Evolutionary conservation across 805 yeast species (phyloP).

Genomic region (Yamadazyma sp.): DNA sequence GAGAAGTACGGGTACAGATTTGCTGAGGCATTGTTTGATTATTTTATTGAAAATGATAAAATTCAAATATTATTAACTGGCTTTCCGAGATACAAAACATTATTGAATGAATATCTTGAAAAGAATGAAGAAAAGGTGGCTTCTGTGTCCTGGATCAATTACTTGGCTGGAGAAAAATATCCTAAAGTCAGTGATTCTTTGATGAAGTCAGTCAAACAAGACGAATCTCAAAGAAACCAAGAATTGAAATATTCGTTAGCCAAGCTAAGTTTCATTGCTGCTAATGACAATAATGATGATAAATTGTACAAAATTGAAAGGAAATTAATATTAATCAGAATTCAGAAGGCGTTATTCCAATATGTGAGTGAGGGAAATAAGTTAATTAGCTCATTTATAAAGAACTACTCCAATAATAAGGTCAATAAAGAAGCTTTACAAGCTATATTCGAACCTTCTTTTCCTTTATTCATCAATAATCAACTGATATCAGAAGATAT

Average conservation of each 20-base stretch:
- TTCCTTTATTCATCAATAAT: constrained; percentile 29
- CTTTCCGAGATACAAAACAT: constrained; percentile 51
- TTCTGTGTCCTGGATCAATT: constrained; percentile 69
- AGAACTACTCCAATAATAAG: constrained; percentile 15
- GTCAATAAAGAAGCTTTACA: constrained; percentile 11
- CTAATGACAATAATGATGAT: constrained; percentile 19
- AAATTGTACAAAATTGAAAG: constrained; percentile 46
- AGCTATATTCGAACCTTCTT: constrained; percentile 20
- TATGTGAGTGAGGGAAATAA: constrained; percentile 11
- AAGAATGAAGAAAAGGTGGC: constrained; percentile 41
- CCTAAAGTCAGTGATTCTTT: constrained; percentile 49
- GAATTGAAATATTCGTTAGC: constrained; percentile 67
- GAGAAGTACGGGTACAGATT: constrained; percentile 63
- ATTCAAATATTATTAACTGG: constrained; percentile 52
- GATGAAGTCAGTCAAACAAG: constrained; percentile 35
- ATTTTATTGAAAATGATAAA: constrained; percentile 52
- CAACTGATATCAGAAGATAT: constrained; percentile 42
- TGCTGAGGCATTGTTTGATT: constrained; percentile 60
- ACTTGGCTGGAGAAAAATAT: constrained; percentile 52
- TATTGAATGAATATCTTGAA: constrained; percentile 51
- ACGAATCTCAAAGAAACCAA: constrained; percentile 44
- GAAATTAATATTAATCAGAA: constrained; percentile 45
- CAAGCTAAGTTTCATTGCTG: constrained; percentile 59
- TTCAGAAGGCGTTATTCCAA: constrained; percentile 40
- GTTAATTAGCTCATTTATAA: constrained; percentile 14